Percentiles rank a stretch among this genome's conserved stretches.
phyloP scores from a whole-genome alignment of 768 basidiomycete species.

The Leccinum subgranulosum region DNA sequence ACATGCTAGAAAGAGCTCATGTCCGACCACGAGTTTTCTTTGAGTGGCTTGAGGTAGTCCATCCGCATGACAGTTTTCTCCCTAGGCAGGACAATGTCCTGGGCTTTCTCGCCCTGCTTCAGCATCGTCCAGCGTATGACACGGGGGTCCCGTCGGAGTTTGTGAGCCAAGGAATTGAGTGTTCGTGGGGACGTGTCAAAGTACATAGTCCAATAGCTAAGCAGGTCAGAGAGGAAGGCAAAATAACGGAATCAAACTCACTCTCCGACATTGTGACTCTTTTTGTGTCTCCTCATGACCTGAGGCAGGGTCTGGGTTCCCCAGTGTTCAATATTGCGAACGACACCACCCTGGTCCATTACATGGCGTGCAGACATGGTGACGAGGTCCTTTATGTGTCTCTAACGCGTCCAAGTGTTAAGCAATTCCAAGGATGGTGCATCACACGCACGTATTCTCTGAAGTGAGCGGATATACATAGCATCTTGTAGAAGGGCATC shows the following conservation, averaged over 20 bases:
- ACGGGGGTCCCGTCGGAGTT: slow-evolving; percentile 76
- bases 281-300: slow-evolving; percentile 63
- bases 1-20: slow-evolving; percentile 6
- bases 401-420: slow-evolving; percentile 35
- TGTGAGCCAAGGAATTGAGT: slow-evolving; percentile 57
- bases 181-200: slow-evolving; percentile 83
- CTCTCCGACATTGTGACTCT: slow-evolving; percentile 66
- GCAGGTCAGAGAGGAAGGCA: slow-evolving; percentile 2
- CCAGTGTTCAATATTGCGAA: slow-evolving; percentile 73
- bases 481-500: slow-evolving; percentile 89
- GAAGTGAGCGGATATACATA: slow-evolving; percentile 79
- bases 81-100: slow-evolving; percentile 59
- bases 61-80: slow-evolving; percentile 39
- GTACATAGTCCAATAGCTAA: slow-evolving; percentile 87
- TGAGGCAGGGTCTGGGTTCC: slow-evolving; percentile 74
- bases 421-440: not conserved
- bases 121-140: slow-evolving; percentile 81
- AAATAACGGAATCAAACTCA: slow-evolving; percentile 40
- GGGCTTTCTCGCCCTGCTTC: slow-evolving; percentile 70
- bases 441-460: slow-evolving; percentile 58
- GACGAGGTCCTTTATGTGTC: slow-evolving; percentile 73
- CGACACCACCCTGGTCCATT: slow-evolving; percentile 74
- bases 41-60: slow-evolving; percentile 23
- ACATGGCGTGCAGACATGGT: slow-evolving; percentile 67
- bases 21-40: slow-evolving; percentile 28